A percentile compares a stretch with the other conserved stretches of the same genome.
These are phyloP conservation scores for Populus hybrid DNA, from an alignment of 441 rosid species.

Conservation along the genomic window DNA sequence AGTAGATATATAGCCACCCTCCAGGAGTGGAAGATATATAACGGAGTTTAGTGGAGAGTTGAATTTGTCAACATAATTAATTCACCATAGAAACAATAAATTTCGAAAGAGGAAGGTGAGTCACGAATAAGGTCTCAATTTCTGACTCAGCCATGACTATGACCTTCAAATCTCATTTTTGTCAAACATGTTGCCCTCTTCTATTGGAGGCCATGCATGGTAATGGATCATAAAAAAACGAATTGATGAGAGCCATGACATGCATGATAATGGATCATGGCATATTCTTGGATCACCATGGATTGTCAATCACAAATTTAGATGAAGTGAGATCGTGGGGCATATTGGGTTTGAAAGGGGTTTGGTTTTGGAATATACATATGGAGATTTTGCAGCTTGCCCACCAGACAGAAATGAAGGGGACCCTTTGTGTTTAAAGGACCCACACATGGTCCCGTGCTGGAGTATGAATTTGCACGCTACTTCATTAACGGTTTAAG, in stretches of 20 bases:
- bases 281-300: too few species aligned
- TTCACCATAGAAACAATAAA: background rate
- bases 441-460: slow-evolving; percentile 37
- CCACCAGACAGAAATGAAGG: slow-evolving; percentile 11
- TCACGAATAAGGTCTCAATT: slow-evolving; percentile 25
- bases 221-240: too few species aligned
- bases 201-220: too few species aligned
- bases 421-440: background rate
- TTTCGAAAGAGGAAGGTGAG: slow-evolving; percentile 16
- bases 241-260: background rate
- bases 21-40: background rate
- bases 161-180: background rate
- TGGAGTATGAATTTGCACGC: slow-evolving; percentile 30
- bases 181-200: background rate
- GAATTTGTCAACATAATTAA: slow-evolving; percentile 6
- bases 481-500: background rate
- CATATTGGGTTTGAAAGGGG: slow-evolving; percentile 16
- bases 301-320: too few species aligned
- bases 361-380: slow-evolving; percentile 10
- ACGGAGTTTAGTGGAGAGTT: background rate
- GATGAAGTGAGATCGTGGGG: background rate
- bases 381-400: background rate
- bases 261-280: too few species aligned
- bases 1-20: background rate
- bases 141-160: slow-evolving; percentile 22